Evolutionary conservation across 345 rosid genomes (phyloP).

Genomic region (Trapa incisa): DNA sequence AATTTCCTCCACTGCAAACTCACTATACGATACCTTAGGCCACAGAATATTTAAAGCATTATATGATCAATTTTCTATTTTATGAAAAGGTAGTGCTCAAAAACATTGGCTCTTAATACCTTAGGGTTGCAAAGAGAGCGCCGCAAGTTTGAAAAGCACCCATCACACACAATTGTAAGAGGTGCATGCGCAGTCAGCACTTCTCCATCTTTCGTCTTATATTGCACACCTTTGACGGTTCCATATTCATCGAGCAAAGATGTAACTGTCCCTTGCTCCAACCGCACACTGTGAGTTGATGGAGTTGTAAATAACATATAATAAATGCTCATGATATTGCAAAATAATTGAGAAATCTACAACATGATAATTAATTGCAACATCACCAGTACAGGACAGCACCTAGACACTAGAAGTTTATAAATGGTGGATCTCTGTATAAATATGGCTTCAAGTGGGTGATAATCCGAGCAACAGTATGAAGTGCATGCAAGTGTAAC

Average conservation of each 20-base stretch:
- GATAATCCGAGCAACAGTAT: not conserved
- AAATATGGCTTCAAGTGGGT: too few species aligned
- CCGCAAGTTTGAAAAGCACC: slow-evolving; percentile 72
- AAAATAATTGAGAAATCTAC: not conserved
- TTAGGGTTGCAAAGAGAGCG: slow-evolving; percentile 63
- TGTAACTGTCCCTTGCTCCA: slow-evolving; percentile 69
- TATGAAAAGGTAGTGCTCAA: too few species aligned
- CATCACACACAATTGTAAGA: slow-evolving; percentile 72
- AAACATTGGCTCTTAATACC: slow-evolving; percentile 15
- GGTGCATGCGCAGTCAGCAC: slow-evolving; percentile 46
- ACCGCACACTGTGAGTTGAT: slow-evolving; percentile 28
- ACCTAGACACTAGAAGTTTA: too few species aligned
- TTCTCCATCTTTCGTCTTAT: slow-evolving; percentile 50
- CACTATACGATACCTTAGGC: not conserved
- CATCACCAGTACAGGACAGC: too few species aligned
- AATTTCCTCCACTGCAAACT: not conserved
- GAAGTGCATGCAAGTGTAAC: not conserved
- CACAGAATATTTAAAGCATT: not conserved
- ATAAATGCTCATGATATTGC: too few species aligned
- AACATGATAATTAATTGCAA: not conserved
- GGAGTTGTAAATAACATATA: not conserved
- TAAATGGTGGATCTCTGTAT: too few species aligned
- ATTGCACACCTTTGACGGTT: slow-evolving; percentile 55
- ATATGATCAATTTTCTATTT: not conserved
- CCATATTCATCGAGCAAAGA: slow-evolving; percentile 61